phyloP scores from a whole-genome alignment of 345 rosid species.

The Ailanthus altissimus region DNA sequence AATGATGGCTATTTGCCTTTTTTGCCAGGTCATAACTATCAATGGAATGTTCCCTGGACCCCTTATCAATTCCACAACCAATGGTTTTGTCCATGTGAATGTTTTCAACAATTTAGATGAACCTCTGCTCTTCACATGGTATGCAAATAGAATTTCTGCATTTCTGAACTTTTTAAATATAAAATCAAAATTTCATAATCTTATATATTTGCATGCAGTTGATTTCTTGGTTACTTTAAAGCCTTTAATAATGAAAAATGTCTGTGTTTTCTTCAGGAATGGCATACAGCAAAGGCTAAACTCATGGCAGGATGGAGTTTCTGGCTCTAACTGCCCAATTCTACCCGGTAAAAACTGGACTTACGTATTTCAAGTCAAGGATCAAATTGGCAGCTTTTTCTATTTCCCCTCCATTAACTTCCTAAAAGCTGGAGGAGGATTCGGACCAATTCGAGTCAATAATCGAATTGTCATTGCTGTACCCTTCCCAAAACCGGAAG shows the following conservation, averaged over 20 bases:
- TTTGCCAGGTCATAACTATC: conserved; percentile 51
- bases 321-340: conserved; percentile 74
- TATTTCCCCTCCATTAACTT: conserved; percentile 60
- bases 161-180: no score
- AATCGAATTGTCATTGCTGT: conserved; percentile 41
- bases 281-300: conserved; percentile 60
- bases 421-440: conserved; percentile 62
- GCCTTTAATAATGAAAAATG: background rate
- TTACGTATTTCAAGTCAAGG: conserved; percentile 55
- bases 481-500: conserved; percentile 57
- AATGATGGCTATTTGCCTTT: background rate
- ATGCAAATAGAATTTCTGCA: background rate
- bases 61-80: conserved; percentile 52
- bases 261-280: conserved; percentile 37
- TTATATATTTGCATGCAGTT: background rate
- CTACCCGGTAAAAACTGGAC: conserved; percentile 55
- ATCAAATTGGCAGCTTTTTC: conserved; percentile 59
- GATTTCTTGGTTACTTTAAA: background rate
- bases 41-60: conserved; percentile 77
- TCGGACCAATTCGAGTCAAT: conserved; percentile 49
- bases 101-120: conserved; percentile 56
- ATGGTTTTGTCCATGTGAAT: conserved; percentile 48
- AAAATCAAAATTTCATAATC: background rate
- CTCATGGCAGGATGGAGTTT: conserved; percentile 67
- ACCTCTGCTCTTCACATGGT: conserved; percentile 75